A percentile compares a stretch with the other conserved stretches of the same genome.
These are phyloP conservation scores for Bacterosira constricta DNA, from an alignment of 108 stramenopile genomes.

Conservation along the genomic window DNA sequence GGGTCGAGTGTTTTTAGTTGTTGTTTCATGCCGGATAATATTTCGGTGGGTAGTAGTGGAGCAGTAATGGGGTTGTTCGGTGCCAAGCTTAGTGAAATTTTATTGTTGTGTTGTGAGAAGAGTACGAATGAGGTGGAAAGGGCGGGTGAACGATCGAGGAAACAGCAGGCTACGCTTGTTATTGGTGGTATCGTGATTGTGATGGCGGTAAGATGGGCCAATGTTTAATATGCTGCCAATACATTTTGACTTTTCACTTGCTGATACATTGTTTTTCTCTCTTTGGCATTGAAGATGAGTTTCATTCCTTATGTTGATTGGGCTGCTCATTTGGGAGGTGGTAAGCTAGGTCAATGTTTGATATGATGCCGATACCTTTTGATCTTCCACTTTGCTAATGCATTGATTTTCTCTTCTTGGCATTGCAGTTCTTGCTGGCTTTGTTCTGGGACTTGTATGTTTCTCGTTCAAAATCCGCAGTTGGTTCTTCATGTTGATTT, in stretches of 20 bases:
- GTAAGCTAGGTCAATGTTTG: no score
- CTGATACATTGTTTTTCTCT: constrained; percentile 24
- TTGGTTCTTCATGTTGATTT: constrained; percentile 54
- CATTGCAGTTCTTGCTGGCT: constrained; percentile 68
- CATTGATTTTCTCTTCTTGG: no score
- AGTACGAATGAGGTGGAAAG: constrained; percentile 53
- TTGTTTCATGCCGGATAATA: constrained; percentile 71
- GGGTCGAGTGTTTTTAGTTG: constrained; percentile 63
- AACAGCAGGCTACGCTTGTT: constrained; percentile 69
- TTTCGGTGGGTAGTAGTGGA: constrained; percentile 81
- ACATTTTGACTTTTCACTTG: constrained; percentile 62
- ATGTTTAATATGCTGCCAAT: no score
- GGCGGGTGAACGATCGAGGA: constrained; percentile 64
- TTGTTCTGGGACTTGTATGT: constrained; percentile 63
- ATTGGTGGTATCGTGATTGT: constrained; percentile 63
- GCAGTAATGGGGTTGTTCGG: constrained; percentile 89
- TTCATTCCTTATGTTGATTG: constrained; percentile 69
- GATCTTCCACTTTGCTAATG: no score
- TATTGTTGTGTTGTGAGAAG: constrained; percentile 64
- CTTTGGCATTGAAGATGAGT: no score
- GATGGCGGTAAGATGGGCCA: no score
- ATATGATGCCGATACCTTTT: no score
- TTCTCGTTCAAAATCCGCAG: constrained; percentile 62
- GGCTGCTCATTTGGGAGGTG: constrained; percentile 86
- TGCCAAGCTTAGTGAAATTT: constrained; percentile 78